phyloP scores from a whole-genome alignment of 2,329 filamentous ascomycete species.

The Fusarium lateritium region DNA sequence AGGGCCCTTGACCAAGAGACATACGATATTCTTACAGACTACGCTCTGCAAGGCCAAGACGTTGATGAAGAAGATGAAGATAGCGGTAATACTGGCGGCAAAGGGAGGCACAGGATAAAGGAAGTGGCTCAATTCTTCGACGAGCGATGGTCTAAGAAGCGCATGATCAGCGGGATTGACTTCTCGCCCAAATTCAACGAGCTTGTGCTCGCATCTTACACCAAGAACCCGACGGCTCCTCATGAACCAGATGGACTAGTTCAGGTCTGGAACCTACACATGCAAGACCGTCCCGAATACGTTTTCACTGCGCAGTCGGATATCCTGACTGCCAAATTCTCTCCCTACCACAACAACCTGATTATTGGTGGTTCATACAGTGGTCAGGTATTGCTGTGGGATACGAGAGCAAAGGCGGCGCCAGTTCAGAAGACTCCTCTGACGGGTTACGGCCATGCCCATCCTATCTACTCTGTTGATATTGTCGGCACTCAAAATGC shows the following conservation, averaged over 20 bases:
- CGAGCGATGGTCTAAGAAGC: conserved; percentile 95
- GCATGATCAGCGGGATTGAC: conserved; percentile 95
- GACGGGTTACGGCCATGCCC: conserved; percentile 94
- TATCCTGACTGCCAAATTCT: conserved; percentile 95
- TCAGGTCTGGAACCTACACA: conserved; percentile 96
- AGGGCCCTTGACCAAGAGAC: conserved; percentile 90
- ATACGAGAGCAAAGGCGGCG: conserved; percentile 88
- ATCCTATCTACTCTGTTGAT: conserved; percentile 94
- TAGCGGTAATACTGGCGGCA: conserved; percentile 76
- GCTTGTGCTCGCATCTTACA: conserved; percentile 93
- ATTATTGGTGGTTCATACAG: conserved; percentile 97
- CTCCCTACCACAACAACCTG: conserved; percentile 97
- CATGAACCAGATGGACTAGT: conserved; percentile 94
- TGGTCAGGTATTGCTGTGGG: conserved; percentile 96
- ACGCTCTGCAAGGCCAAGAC: conserved; percentile 84
- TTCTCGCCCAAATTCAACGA: conserved; percentile 97
- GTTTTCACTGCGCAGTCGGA: conserved; percentile 97
- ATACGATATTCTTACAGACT: conserved; percentile 96
- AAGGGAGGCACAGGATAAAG: conserved; percentile 81
- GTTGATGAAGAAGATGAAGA: conserved; percentile 88
- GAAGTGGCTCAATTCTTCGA: conserved; percentile 96
- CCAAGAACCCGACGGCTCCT: conserved; percentile 95
- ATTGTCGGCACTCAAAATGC: conserved; percentile 99
- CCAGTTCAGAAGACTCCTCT: conserved; percentile 97
- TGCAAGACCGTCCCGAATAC: conserved; percentile 95